Evolutionary conservation across 805 yeast genomes (phyloP).

Genomic region (Kodamaea fukazawae): DNA sequence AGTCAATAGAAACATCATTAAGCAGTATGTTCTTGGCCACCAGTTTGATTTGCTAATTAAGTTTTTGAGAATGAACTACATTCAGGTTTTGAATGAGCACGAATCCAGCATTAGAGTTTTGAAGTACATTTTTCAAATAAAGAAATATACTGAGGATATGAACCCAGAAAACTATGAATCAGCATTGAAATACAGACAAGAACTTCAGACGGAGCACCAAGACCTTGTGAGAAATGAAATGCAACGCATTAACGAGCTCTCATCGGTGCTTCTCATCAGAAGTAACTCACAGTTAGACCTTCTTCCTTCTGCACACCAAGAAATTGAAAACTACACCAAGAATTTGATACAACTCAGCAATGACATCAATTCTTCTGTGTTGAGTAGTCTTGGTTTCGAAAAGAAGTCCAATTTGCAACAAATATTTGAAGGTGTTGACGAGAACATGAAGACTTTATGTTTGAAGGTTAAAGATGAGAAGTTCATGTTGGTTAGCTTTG

Average conservation of each 20-base stretch:
- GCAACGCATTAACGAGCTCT: slow-evolving; percentile 17
- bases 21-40: slow-evolving; percentile 38
- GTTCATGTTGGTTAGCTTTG: slow-evolving; percentile 37
- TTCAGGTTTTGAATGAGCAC: slow-evolving; percentile 8
- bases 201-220: slow-evolving; percentile 17
- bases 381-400: slow-evolving; percentile 22
- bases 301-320: slow-evolving; percentile 20
- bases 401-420: slow-evolving; percentile 30
- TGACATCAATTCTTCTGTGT: slow-evolving; percentile 25
- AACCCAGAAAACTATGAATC: slow-evolving; percentile 13
- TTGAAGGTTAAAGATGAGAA: slow-evolving; percentile 29
- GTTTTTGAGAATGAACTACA: slow-evolving; percentile 33
- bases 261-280: slow-evolving; percentile 23
- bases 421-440: slow-evolving; percentile 28
- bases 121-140: slow-evolving; percentile 23
- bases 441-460: slow-evolving; percentile 30
- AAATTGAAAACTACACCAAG: slow-evolving; percentile 21
- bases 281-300: slow-evolving; percentile 17
- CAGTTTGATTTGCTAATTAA: slow-evolving; percentile 44
- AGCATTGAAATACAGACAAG: slow-evolving; percentile 18
- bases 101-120: slow-evolving; percentile 27
- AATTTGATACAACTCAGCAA: slow-evolving; percentile 18
- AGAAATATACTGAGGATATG: slow-evolving; percentile 19
- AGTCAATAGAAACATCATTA: slow-evolving; percentile 40
- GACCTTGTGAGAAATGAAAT: slow-evolving; percentile 1